Percentiles rank a stretch among this genome's conserved stretches.
phyloP scores from a whole-genome alignment of 2,329 filamentous ascomycete species.

The Diaporthe vaccinii region DNA sequence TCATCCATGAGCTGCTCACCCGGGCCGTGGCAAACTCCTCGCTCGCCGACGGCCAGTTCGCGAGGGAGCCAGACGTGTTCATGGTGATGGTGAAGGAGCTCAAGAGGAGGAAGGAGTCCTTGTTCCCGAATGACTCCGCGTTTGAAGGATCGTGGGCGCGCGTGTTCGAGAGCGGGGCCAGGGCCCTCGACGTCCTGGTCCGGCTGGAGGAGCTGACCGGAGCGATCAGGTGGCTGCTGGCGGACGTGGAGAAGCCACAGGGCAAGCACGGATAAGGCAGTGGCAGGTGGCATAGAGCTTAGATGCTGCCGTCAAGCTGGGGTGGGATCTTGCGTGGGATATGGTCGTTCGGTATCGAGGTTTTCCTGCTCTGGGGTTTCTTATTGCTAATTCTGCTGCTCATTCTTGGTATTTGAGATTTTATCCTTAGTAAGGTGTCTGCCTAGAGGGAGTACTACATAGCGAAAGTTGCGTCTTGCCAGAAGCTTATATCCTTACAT shows the following conservation, averaged over 20 bases:
- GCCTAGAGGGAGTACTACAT: too few species aligned
- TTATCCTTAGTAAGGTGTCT: too few species aligned
- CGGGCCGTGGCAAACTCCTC: background rate
- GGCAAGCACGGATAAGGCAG: too few species aligned
- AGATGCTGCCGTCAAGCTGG: too few species aligned
- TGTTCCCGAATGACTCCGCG: background rate
- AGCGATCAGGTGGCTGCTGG: background rate
- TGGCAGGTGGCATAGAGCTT: too few species aligned
- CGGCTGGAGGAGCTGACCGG: background rate
- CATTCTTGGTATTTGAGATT: too few species aligned
- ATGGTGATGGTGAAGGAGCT: background rate
- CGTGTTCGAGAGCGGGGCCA: constrained; percentile 1
- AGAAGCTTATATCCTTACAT: too few species aligned
- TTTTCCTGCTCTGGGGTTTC: too few species aligned
- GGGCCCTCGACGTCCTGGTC: background rate
- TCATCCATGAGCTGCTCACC: background rate
- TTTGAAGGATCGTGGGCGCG: background rate
- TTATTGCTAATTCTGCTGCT: too few species aligned
- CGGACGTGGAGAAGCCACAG: background rate
- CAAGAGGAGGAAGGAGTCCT: background rate
- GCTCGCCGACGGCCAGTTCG: background rate
- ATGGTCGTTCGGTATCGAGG: too few species aligned
- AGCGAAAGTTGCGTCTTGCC: too few species aligned
- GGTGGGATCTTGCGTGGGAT: too few species aligned
- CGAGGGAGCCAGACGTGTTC: background rate